Conservation (phyloP, 1,284 basidiomycete genomes). For the Rhodotorula sp. region DNA sequence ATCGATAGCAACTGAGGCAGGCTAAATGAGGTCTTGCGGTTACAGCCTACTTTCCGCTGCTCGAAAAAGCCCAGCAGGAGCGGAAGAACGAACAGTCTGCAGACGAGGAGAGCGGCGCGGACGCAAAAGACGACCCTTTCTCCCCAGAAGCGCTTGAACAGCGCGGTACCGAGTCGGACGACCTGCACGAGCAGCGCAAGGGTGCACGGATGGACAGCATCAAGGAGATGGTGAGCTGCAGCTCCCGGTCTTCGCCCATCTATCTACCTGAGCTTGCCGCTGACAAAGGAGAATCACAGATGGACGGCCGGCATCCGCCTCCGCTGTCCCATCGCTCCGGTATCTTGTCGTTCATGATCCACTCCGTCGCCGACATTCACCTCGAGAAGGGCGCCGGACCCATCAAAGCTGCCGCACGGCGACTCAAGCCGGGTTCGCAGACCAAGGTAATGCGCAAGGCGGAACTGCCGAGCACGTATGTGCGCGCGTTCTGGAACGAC, state of each 20-base stretch:
- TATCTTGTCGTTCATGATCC: conserved; percentile 36
- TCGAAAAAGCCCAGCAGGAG: background rate
- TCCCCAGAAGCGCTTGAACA: background rate
- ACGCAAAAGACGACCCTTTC: background rate
- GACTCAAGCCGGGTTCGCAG: background rate
- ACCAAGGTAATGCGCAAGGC: conserved; percentile 9
- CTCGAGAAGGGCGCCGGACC: conserved; percentile 10
- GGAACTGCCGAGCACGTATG: conserved; percentile 36
- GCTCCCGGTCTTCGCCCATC: accelerated
- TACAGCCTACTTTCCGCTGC: conserved; percentile 14
- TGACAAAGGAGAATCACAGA: background rate
- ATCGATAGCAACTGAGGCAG: no score
- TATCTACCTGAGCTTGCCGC: background rate
- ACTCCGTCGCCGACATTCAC: conserved; percentile 35
- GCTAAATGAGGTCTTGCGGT: no score
- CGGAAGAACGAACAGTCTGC: background rate
- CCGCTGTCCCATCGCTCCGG: conserved; percentile 27
- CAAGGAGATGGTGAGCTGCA: conserved; percentile 4
- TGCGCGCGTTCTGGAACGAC: conserved; percentile 31
- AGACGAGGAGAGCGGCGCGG: background rate
- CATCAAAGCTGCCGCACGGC: background rate
- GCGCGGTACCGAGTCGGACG: background rate
- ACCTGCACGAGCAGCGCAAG: conserved; percentile 16
- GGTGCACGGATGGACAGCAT: background rate
- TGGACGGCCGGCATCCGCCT: conserved; percentile 23